These are phyloP conservation scores for Serendipita sp. DNA, from an alignment of 768 basidiomycete genomes.

Conservation along the genomic window DNA sequence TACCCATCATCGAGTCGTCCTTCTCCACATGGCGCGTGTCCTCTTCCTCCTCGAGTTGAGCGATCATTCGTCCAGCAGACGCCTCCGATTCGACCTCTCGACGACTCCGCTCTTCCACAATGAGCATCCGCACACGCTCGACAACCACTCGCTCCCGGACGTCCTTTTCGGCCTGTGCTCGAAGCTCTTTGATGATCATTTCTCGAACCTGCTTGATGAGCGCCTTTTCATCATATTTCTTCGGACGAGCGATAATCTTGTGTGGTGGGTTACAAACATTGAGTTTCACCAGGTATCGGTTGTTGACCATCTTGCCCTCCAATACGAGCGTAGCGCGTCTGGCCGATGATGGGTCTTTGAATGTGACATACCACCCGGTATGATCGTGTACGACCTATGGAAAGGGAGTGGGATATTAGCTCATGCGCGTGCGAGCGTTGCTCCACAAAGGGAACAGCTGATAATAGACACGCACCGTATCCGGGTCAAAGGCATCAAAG, in stretches of 20 bases:
- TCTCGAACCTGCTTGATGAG: conserved; percentile 40
- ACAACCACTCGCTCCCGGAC: conserved; percentile 45
- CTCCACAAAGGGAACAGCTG: background rate
- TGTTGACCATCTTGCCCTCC: conserved; percentile 16
- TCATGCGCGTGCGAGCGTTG: background rate
- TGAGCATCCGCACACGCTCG: conserved; percentile 35
- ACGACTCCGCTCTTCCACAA: conserved; percentile 34
- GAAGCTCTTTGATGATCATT: conserved; percentile 43
- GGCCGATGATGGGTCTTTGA: conserved; percentile 44
- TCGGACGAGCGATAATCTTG: background rate
- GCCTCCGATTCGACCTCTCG: conserved; percentile 11
- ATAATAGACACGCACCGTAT: conserved; percentile 40
- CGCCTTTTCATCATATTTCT: conserved; percentile 34
- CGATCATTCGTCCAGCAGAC: background rate
- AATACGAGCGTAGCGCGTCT: conserved; percentile 54
- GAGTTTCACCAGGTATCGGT: conserved; percentile 16
- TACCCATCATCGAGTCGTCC: conserved; percentile 14
- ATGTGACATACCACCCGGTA: conserved; percentile 69
- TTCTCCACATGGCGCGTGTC: background rate
- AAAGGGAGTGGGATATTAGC: background rate
- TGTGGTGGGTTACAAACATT: conserved; percentile 15
- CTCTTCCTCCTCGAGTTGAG: background rate
- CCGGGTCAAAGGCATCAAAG: conserved; percentile 54
- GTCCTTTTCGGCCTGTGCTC: conserved; percentile 43
- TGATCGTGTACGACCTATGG: conserved; percentile 56